Conservation (phyloP, 2,329 filamentous ascomycete genomes). For the Cladorrhinum sp. region DNA sequence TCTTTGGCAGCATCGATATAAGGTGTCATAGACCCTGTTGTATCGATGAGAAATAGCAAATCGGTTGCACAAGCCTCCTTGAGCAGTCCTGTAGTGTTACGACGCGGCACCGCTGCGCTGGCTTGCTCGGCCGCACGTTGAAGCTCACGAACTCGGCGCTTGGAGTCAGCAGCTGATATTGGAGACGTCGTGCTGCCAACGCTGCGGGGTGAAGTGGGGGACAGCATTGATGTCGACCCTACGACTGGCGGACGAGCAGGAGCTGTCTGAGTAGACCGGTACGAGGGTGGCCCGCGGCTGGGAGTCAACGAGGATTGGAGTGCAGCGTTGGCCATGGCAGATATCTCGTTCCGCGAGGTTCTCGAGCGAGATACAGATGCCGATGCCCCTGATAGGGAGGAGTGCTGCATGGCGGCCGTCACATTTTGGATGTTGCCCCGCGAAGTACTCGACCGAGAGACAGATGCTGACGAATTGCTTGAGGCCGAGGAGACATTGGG, state of each 20-base stretch:
- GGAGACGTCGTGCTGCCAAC: too few species aligned
- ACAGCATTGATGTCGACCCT: neutral
- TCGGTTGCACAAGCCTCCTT: constrained; percentile 35
- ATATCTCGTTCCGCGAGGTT: neutral
- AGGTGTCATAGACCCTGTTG: constrained; percentile 33
- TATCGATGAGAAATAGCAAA: constrained; percentile 39
- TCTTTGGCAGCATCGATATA: constrained; percentile 35
- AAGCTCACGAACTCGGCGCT: constrained; percentile 20
- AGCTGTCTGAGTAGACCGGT: too few species aligned
- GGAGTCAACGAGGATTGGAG: too few species aligned
- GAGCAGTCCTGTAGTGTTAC: constrained; percentile 31
- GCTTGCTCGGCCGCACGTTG: constrained; percentile 17
- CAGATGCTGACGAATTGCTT: neutral
- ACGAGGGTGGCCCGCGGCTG: too few species aligned
- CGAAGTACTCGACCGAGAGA: neutral
- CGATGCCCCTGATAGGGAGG: neutral
- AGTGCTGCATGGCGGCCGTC: neutral
- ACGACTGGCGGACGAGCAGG: neutral
- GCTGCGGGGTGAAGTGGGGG: too few species aligned
- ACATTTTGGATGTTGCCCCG: neutral
- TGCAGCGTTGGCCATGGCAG: too few species aligned
- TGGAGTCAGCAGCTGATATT: constrained; percentile 14
- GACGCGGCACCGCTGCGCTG: neutral
- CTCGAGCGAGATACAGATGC: neutral
- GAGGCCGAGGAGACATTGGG: neutral